Conservation (phyloP, 192 early-diverging fungal genomes). For the Phycomyces blakesleeanus region DNA sequence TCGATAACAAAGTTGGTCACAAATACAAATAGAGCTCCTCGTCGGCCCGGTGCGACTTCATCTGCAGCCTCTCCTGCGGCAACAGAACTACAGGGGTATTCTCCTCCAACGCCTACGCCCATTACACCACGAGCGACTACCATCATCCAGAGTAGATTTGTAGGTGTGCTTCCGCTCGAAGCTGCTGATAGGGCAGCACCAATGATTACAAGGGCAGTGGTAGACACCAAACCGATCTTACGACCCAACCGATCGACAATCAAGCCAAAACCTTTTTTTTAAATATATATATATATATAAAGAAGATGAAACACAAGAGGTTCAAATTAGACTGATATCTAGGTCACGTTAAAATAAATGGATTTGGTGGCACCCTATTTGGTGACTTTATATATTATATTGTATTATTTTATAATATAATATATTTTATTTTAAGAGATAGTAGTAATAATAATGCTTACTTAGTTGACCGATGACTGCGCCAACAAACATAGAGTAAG, state of each 20-base stretch:
- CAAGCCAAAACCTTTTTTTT: slow-evolving; percentile 44
- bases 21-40: slow-evolving; percentile 32
- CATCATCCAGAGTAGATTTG: slow-evolving; percentile 46
- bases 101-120: slow-evolving; percentile 47
- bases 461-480: slow-evolving; percentile 50
- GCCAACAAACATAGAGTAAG: slow-evolving; percentile 50
- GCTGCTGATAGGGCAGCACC: slow-evolving; percentile 41
- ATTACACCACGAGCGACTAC: slow-evolving; percentile 38
- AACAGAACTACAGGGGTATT: slow-evolving; percentile 52
- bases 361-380: too few species aligned
- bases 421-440: neutral
- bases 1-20: slow-evolving; percentile 51
- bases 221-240: slow-evolving; percentile 47
- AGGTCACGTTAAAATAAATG: too few species aligned
- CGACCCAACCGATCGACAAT: slow-evolving; percentile 51
- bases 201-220: slow-evolving; percentile 45
- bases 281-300: too few species aligned
- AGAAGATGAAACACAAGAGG: too few species aligned
- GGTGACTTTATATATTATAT: too few species aligned
- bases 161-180: slow-evolving; percentile 35
- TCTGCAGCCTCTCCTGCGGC: slow-evolving; percentile 52
- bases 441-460: neutral
- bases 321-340: neutral
- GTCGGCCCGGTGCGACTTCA: slow-evolving; percentile 36
- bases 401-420: too few species aligned